These are phyloP conservation scores for Begonia peltatifolia DNA, from an alignment of 306 rosid genomes.

Conservation along the genomic window DNA sequence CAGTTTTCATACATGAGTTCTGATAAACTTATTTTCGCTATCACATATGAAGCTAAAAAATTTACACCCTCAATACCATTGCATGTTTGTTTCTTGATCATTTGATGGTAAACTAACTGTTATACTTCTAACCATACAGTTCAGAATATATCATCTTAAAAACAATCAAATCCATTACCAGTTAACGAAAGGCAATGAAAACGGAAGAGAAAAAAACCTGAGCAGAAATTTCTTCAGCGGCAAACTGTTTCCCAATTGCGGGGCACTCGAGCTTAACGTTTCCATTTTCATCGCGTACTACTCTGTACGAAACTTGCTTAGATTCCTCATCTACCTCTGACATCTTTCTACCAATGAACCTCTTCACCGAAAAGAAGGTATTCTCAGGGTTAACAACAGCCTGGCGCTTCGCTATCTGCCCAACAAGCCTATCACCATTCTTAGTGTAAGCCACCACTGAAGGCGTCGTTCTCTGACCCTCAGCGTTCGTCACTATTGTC, in stretches of 20 bases:
- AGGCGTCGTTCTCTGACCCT: conserved; percentile 49
- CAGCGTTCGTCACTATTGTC: conserved; percentile 47
- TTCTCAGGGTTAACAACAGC: conserved; percentile 53
- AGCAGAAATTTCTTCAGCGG: conserved; percentile 52
- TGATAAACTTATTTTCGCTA: no score
- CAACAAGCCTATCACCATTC: conserved; percentile 47
- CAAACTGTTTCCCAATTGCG: conserved; percentile 42
- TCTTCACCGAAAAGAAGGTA: conserved; percentile 50
- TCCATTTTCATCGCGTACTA: conserved; percentile 39
- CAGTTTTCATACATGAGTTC: no score
- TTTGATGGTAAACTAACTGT: no score
- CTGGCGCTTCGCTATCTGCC: conserved; percentile 55
- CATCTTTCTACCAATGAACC: conserved; percentile 56
- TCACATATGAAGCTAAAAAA: no score
- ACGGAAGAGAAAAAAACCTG: conserved; percentile 19
- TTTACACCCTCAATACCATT: no score
- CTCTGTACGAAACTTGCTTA: conserved; percentile 47
- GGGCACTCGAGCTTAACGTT: conserved; percentile 57
- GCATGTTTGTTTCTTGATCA: no score
- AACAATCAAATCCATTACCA: no score
- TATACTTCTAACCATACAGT: no score
- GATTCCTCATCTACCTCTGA: conserved; percentile 48
- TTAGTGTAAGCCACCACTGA: conserved; percentile 52
- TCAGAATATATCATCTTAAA: no score
- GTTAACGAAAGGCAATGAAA: no score